Evolutionary conservation across 495 filamentous ascomycete species (phyloP), one percentile per base, ranked within the genome.

Genomic region (Hypomontagnella monticulosa): DNA sequence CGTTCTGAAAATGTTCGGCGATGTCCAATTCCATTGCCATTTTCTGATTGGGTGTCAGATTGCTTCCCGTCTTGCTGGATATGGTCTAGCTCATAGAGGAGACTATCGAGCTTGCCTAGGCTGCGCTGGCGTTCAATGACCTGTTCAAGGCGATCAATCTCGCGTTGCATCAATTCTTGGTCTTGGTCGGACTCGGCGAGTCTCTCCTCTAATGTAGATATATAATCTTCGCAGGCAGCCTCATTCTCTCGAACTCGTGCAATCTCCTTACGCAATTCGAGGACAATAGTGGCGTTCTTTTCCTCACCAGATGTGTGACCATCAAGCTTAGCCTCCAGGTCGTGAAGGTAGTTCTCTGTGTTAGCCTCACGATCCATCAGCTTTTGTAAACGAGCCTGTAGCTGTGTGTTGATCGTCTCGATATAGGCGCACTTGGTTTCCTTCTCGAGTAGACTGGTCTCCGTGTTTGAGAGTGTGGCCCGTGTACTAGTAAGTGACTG

Each of bases 151-250:
- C 94, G 87, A 73, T 96, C 89, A 68, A 99, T 91, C 73, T 99
- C 95, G 20, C 93, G 90, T 77, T 97, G 92, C 93, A 98, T 96
- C 56, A 96, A 74, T 71, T 98, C 95, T 71, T 92, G 88, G 70
- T 99, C 96, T 72, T 97, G 94, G 69, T 99, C 95, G 4, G 93
- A 87, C 76, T 99, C 95, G 0, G 96, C 96, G 12, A 99, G 85
- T 14, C 95, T 89, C 75, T 98, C 95, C 76, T 99, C 95, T 33
- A 99, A 81, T 1, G 94, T 98, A 3, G 95, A 93, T 46, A 99
- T 98, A 72, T 99, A 99, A 53, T 97, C 94, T 71, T 99, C 95
- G 67, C 85, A 90, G 53, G 88, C 86, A 16, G 88, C 83, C 78
- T 99, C 95, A 71, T 91, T 97, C 53, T 97, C 96, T 11, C 93